Percentiles rank a stretch among this genome's conserved stretches.
Evolutionary conservation across 2,329 filamentous ascomycete species (phyloP).

Genomic region (Monilinia fructicola): DNA sequence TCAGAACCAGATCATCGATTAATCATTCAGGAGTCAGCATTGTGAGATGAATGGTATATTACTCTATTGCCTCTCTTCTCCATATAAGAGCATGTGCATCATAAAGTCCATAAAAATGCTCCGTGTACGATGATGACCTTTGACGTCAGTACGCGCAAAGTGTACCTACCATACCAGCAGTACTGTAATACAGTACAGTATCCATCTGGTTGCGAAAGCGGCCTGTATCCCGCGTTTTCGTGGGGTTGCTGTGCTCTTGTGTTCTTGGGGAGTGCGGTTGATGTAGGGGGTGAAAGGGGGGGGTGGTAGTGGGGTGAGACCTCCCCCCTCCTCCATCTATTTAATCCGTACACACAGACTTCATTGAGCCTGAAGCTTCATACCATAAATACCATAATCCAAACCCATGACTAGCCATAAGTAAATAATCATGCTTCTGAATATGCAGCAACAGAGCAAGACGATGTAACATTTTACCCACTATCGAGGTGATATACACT

Average conservation of each 20-base stretch:
- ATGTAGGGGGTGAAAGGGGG: neutral
- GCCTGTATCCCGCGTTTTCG: constrained; percentile 12
- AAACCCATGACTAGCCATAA: constrained; percentile 16
- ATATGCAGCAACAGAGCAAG: neutral
- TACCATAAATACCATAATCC: neutral
- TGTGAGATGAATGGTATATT: neutral
- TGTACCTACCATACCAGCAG: too few species aligned
- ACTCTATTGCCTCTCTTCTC: neutral
- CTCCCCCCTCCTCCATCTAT: neutral
- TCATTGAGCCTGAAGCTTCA: constrained; percentile 22
- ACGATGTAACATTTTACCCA: constrained; percentile 16
- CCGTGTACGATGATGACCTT: neutral
- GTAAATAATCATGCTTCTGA: constrained; percentile 8
- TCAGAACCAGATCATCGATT: constrained; percentile 12
- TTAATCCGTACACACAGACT: constrained; percentile 19
- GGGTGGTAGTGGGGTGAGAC: neutral
- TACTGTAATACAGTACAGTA: too few species aligned
- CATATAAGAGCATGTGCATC: neutral
- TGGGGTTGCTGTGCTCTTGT: constrained; percentile 10
- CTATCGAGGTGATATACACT: neutral
- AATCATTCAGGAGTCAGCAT: neutral
- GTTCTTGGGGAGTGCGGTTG: neutral
- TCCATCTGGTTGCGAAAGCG: constrained; percentile 16
- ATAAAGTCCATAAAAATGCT: neutral
- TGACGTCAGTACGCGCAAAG: constrained; percentile 17